Evolutionary conservation across 768 basidiomycete genomes (phyloP).

Genomic region (Vararia minispora): DNA sequence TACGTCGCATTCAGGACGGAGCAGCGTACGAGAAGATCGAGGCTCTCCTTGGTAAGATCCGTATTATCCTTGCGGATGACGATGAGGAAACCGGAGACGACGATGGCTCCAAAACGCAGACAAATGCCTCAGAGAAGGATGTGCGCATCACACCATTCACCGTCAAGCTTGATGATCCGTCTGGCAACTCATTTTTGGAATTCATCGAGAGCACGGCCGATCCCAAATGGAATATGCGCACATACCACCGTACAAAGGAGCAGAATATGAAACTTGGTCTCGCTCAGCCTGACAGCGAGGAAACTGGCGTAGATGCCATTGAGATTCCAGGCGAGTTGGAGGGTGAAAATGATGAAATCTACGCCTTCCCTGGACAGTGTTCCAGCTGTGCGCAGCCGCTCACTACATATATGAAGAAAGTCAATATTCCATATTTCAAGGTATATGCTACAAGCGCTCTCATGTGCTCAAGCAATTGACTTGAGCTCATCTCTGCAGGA

Average conservation of each 20-base stretch:
- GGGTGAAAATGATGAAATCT: constrained; percentile 73
- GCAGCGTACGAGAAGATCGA: constrained; percentile 66
- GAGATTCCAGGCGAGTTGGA: constrained; percentile 17
- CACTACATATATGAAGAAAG: constrained; percentile 91
- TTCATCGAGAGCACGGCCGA: constrained; percentile 80
- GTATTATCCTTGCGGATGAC: constrained; percentile 48
- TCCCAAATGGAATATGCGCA: constrained; percentile 84
- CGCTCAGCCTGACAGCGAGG: constrained; percentile 34
- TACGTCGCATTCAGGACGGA: constrained; percentile 72
- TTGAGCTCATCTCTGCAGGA: constrained; percentile 41
- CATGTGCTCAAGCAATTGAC: neutral
- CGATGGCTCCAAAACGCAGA: constrained; percentile 18
- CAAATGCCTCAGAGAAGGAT: constrained; percentile 28
- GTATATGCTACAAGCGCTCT: constrained; percentile 20
- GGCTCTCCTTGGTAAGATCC: constrained; percentile 53
- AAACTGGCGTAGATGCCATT: constrained; percentile 5
- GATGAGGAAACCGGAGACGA: constrained; percentile 24
- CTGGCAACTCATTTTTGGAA: constrained; percentile 96
- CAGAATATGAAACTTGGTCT: constrained; percentile 80
- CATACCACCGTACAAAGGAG: constrained; percentile 65
- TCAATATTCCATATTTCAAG: constrained; percentile 97
- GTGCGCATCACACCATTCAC: constrained; percentile 65
- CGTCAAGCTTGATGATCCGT: constrained; percentile 79
- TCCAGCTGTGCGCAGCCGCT: constrained; percentile 78
- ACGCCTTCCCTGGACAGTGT: constrained; percentile 78